Percentiles rank a stretch among this genome's conserved stretches.
Evolutionary conservation across 768 basidiomycete species (phyloP).

Genomic region (Tricholomella constricta): DNA sequence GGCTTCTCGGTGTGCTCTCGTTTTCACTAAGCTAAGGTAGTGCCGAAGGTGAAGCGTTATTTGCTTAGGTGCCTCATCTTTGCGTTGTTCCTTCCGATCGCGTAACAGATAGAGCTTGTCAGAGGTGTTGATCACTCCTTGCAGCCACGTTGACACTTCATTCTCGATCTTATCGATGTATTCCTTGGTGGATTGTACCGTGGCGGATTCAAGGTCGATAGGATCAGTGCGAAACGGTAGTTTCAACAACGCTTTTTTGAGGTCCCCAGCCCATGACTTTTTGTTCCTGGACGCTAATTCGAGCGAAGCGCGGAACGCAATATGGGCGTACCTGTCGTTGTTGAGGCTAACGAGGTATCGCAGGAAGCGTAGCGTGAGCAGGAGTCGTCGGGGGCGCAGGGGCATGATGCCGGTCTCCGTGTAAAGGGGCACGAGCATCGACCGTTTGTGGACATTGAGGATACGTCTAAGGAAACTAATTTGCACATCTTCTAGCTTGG

Average conservation of each 20-base stretch:
- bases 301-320: neutral
- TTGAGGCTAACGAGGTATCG: neutral
- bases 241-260: neutral
- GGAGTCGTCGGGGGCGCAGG: neutral
- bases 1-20: neutral
- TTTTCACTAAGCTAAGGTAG: neutral
- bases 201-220: neutral
- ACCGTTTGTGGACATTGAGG: constrained; percentile 17
- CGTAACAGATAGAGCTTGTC: neutral
- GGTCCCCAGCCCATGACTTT: neutral
- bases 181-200: neutral
- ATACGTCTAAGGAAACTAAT: constrained; percentile 19
- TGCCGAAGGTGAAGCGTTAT: neutral
- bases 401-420: constrained; percentile 1
- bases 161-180: neutral
- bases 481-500: constrained; percentile 18
- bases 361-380: neutral
- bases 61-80: neutral
- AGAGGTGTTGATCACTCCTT: neutral
- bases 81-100: neutral
- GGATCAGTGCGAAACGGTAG: neutral
- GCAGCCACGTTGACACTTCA: neutral
- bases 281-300: neutral
- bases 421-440: neutral
- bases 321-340: neutral